These are phyloP conservation scores for Hypholoma fasciculare DNA, from an alignment of 768 basidiomycete genomes.

Conservation along the genomic window DNA sequence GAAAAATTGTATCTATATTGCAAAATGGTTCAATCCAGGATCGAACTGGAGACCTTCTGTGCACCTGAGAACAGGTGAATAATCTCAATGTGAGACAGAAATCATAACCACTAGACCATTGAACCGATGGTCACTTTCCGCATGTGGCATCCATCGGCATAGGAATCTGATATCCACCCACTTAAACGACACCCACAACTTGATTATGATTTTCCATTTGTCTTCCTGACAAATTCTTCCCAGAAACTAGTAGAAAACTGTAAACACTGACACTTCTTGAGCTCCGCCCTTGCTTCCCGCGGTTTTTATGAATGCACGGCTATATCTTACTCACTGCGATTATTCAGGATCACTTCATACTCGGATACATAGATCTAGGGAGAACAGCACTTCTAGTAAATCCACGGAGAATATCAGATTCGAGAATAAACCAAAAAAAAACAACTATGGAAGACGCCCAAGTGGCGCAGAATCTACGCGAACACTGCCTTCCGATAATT, in stretches of 20 bases:
- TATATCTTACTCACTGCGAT: too few species aligned
- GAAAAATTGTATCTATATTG: neutral
- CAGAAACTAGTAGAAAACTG: too few species aligned
- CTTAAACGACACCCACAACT: too few species aligned
- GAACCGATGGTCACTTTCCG: slow-evolving; percentile 10
- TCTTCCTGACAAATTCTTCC: too few species aligned
- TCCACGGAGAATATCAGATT: too few species aligned
- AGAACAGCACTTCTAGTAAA: too few species aligned
- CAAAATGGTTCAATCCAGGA: slow-evolving; percentile 41
- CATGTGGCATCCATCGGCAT: neutral
- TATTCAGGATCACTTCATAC: too few species aligned
- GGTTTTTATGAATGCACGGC: too few species aligned
- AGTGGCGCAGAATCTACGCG: neutral
- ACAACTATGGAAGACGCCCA: neutral
- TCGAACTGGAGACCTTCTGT: slow-evolving; percentile 46
- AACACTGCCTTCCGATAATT: neutral
- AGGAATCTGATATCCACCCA: neutral
- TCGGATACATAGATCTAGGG: too few species aligned
- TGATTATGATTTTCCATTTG: too few species aligned
- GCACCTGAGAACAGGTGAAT: slow-evolving; percentile 14
- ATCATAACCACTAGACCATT: slow-evolving; percentile 48
- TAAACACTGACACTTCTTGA: too few species aligned
- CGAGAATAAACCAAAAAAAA: neutral
- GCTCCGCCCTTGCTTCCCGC: too few species aligned
- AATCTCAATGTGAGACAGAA: slow-evolving; percentile 39